A percentile compares a stretch with the other conserved stretches of the same genome.
phyloP scores from a whole-genome alignment of 73 alveolate genomes.

The Paramecium pentaurelia region DNA sequence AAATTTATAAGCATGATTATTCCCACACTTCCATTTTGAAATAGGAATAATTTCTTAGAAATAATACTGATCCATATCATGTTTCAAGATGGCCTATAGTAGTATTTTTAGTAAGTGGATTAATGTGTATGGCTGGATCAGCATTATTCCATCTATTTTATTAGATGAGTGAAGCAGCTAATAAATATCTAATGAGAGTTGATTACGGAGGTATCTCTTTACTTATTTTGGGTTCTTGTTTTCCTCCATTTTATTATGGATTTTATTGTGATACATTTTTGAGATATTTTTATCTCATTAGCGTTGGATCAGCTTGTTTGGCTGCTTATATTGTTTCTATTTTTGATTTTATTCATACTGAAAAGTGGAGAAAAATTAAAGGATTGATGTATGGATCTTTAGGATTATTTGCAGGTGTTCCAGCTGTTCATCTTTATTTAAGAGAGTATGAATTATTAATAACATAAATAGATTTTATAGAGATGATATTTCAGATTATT shows the following conservation, averaged over 20 bases:
- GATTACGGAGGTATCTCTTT: slow-evolving; percentile 95
- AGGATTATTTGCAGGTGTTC: slow-evolving; percentile 85
- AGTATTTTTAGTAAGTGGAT: slow-evolving; percentile 80
- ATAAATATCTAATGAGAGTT: slow-evolving; percentile 74
- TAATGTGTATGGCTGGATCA: slow-evolving; percentile 80
- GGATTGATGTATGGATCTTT: slow-evolving; percentile 77
- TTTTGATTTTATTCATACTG: slow-evolving; percentile 77
- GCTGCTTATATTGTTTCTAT: slow-evolving; percentile 74
- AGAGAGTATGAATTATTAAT: slow-evolving; percentile 9
- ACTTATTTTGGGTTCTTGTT: slow-evolving; percentile 89
- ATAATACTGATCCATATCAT: neutral
- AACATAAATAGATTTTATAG: neutral
- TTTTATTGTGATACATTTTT: slow-evolving; percentile 78
- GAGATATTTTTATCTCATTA: slow-evolving; percentile 55
- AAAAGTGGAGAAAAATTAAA: slow-evolving; percentile 80
- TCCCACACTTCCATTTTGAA: slow-evolving; percentile 24
- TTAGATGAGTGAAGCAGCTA: slow-evolving; percentile 63
- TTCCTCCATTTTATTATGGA: slow-evolving; percentile 88
- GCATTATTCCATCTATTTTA: slow-evolving; percentile 83
- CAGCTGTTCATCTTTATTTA: slow-evolving; percentile 71
- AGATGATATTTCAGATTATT: neutral
- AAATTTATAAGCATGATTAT: slow-evolving; percentile 50
- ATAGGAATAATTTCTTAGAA: neutral
- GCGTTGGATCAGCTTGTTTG: slow-evolving; percentile 61
- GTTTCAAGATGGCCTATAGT: slow-evolving; percentile 83